Percentiles rank a stretch among this genome's conserved stretches.
Evolutionary conservation across 768 basidiomycete genomes (phyloP).

Genomic region (Leccinum incarnatum): DNA sequence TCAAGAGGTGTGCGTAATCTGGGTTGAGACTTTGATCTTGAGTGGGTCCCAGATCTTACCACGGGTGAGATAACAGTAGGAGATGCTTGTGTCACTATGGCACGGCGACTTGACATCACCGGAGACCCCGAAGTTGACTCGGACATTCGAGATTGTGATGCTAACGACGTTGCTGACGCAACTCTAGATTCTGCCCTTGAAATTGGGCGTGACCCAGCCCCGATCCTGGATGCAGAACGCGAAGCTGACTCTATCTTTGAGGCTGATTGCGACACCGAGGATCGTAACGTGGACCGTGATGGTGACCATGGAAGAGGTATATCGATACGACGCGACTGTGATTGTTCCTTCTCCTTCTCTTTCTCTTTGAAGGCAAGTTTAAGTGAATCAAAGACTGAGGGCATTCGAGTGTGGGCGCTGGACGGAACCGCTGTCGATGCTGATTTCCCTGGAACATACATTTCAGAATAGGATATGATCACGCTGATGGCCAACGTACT

Average conservation of each 20-base stretch:
- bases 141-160: background rate
- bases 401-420: conserved; percentile 12
- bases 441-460: conserved; percentile 31
- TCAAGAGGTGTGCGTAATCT: conserved; percentile 23
- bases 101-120: background rate
- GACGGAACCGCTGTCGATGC: conserved; percentile 24
- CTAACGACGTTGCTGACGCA: background rate
- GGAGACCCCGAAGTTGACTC: conserved; percentile 1
- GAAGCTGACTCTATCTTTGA: conserved; percentile 17
- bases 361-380: conserved; percentile 20
- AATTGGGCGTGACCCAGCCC: conserved; percentile 9
- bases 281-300: conserved; percentile 14
- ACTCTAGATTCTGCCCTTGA: conserved; percentile 12
- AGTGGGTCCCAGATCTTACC: conserved; percentile 12
- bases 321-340: conserved; percentile 31
- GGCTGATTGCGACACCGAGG: conserved; percentile 14
- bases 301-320: conserved; percentile 36
- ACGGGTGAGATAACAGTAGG: background rate
- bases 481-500: conserved; percentile 37
- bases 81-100: background rate
- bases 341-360: conserved; percentile 30
- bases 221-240: conserved; percentile 20
- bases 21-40: conserved; percentile 37
- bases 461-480: background rate
- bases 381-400: conserved; percentile 22